phyloP scores from a whole-genome alignment of 768 basidiomycete species.

The Serpula lacrymans region DNA sequence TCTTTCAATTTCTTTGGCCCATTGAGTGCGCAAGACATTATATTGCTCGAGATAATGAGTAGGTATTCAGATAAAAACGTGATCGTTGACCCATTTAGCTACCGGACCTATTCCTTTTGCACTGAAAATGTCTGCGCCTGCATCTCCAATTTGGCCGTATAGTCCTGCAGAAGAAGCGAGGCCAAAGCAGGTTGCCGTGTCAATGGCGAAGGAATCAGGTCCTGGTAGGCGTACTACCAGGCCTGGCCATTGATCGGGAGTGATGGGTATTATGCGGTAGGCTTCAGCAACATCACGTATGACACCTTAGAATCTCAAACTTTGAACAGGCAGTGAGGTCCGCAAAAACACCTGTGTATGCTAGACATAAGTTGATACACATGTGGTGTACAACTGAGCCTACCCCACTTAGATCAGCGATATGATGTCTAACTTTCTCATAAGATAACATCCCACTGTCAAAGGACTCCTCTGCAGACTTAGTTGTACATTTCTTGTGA shows the following conservation, averaged over 20 bases:
- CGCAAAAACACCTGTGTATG: too few relatives aligned
- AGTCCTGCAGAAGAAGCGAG: slow-evolving; percentile 7
- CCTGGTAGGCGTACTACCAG: slow-evolving; percentile 19
- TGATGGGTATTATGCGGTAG: slow-evolving; percentile 29
- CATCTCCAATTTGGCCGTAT: slow-evolving; percentile 11
- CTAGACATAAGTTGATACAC: too few relatives aligned
- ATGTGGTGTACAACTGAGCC: too few relatives aligned
- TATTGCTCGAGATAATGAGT: not conserved
- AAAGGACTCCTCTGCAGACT: too few relatives aligned
- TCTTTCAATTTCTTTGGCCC: slow-evolving; percentile 8
- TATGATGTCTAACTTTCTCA: too few relatives aligned
- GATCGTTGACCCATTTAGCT: slow-evolving; percentile 14
- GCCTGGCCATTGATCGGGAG: slow-evolving; percentile 33
- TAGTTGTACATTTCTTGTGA: too few relatives aligned
- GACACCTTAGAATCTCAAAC: slow-evolving; percentile 17
- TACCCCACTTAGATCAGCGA: too few relatives aligned
- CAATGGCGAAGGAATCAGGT: slow-evolving; percentile 5
- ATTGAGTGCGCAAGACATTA: slow-evolving; percentile 1
- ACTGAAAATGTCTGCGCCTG: slow-evolving; percentile 8
- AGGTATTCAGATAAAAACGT: slow-evolving; percentile 5
- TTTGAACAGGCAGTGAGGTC: too few relatives aligned
- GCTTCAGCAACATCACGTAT: slow-evolving; percentile 37
- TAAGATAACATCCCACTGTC: too few relatives aligned
- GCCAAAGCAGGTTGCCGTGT: slow-evolving; percentile 11
- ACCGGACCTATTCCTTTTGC: slow-evolving; percentile 9